Conservation (phyloP, 768 basidiomycete species). For the Pholiota conissans region DNA sequence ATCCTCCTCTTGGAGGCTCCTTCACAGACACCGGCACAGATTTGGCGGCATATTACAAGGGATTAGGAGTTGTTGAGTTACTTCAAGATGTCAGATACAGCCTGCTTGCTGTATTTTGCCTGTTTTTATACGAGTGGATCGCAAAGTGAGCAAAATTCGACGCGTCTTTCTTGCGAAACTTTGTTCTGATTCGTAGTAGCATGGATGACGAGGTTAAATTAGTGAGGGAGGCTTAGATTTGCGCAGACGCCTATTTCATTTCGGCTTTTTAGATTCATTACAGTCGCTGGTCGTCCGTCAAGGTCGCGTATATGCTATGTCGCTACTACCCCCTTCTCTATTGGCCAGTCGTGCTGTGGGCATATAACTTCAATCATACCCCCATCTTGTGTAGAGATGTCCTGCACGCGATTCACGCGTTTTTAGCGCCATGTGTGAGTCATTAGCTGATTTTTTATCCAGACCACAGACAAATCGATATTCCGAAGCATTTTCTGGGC, state of each 20-base stretch:
- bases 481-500: constrained; percentile 36
- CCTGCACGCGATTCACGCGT: constrained; percentile 26
- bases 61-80: background rate
- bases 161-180: background rate
- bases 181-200: constrained; percentile 16
- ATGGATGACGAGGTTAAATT: constrained; percentile 30
- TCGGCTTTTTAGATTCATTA: background rate
- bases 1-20: background rate
- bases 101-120: constrained; percentile 27
- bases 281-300: constrained; percentile 33
- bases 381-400: constrained; percentile 26
- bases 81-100: constrained; percentile 21
- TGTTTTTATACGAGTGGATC: constrained; percentile 39
- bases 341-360: constrained; percentile 36
- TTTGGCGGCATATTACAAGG: background rate
- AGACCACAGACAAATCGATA: background rate
- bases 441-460: background rate
- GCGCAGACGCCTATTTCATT: background rate
- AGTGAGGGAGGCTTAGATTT: constrained; percentile 18
- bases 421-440: constrained; percentile 33
- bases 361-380: constrained; percentile 31
- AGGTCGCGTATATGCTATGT: constrained; percentile 39
- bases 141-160: constrained; percentile 26
- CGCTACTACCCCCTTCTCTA: constrained; percentile 38
- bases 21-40: background rate